phyloP scores from a whole-genome alignment of 257 asterid species.

The Euphrasia confusa region DNA sequence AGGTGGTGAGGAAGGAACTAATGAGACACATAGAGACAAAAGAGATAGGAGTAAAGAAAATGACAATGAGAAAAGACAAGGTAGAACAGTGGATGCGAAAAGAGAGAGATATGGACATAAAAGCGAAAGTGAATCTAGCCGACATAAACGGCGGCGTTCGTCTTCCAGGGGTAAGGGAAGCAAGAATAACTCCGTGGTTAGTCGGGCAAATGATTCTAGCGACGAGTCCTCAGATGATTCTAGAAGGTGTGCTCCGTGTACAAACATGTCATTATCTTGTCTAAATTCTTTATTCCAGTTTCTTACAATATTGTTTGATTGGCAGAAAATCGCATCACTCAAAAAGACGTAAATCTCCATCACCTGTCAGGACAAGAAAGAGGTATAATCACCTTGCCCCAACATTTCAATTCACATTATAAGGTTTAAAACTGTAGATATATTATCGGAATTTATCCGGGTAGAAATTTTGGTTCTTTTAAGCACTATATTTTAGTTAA shows the following conservation, averaged over 20 bases:
- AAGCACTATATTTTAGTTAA: neutral
- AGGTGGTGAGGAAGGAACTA: conserved; percentile 45
- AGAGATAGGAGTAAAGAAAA: conserved; percentile 44
- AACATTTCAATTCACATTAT: neutral
- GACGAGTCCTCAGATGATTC: conserved; percentile 74
- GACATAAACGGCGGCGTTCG: conserved; percentile 58
- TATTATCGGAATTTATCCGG: conserved; percentile 1
- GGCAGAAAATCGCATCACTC: conserved; percentile 65
- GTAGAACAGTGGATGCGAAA: conserved; percentile 49
- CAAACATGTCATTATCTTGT: conserved; percentile 11
- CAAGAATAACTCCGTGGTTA: conserved; percentile 42
- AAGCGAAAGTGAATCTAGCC: conserved; percentile 54
- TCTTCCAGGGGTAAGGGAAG: conserved; percentile 66
- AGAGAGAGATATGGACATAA: conserved; percentile 57
- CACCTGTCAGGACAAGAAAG: conserved; percentile 69
- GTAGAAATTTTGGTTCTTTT: conserved; percentile 3
- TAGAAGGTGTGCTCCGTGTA: conserved; percentile 45
- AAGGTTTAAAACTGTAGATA: conserved; percentile 3
- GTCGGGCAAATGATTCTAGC: conserved; percentile 48
- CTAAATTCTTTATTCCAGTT: conserved; percentile 11
- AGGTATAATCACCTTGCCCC: conserved; percentile 44
- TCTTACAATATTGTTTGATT: conserved; percentile 25
- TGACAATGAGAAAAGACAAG: conserved; percentile 47
- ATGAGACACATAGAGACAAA: conserved; percentile 44
- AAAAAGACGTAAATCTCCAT: conserved; percentile 72